Evolutionary conservation across 2,329 filamentous ascomycete species (phyloP), one percentile per base, ranked within the genome.

Genomic region (Alternaria gansuensis): DNA sequence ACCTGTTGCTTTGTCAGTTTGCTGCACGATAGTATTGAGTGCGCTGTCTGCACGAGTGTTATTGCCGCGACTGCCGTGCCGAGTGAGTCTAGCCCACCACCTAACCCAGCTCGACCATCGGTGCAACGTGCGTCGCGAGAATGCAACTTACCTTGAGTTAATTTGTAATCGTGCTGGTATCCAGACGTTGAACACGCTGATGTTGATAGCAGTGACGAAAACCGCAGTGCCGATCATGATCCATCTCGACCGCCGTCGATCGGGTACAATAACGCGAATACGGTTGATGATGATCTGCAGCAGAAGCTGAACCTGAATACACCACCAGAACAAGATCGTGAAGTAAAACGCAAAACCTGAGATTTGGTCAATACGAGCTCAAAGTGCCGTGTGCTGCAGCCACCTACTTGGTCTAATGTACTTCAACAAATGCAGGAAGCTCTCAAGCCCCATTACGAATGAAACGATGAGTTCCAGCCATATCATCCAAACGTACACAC

Each of bases 401-500:
- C 17, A 68, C 69, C 55, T 67, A 73, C 76, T 78, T 7, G 75
- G 75, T 46, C 56, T 70, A 26, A 78, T 73, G 5, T 60, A 34
- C 43, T 76, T 75, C 48, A 73, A 24, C 3, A 79, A 46, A 60
- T 77, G 74, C 46, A 78, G 28, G 55, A 63, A 79, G 59, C 74
- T 73, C 44, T 82, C 75, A 24, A 81, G 59, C 5, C 75, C 77
- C 70, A 83, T 83, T 8, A 74, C 61, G 10, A 81, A 69, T 10
- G 78, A 82, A 3, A 79, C 78, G 1, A 74, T 2, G 3, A 83
- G 73, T 64, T 83, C 82, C 28, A 78, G 51, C 82, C 82, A 83
- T 53, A 83, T 78, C 78, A 83, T 79, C 74, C 78, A 80, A 0
- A 83, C 74, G 58, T 83, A 83, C 1, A 76, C 69, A 59, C 80